phyloP scores from a whole-genome alignment of 139 green algal genomes.

The Chlorella sp. region DNA sequence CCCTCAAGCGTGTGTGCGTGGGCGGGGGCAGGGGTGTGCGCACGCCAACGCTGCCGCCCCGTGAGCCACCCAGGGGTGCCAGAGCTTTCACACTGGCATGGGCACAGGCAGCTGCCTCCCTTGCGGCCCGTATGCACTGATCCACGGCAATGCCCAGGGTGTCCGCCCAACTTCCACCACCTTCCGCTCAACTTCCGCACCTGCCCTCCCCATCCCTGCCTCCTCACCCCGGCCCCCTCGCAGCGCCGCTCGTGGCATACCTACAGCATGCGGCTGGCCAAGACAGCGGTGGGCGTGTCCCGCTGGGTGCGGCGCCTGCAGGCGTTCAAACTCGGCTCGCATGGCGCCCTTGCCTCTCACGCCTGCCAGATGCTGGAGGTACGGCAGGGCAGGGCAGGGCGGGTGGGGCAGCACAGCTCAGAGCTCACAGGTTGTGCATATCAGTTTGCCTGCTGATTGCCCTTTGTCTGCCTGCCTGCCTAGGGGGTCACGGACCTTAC shows the following conservation, averaged over 20 bases:
- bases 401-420: not conserved
- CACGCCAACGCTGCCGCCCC: too few relatives aligned
- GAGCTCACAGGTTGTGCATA: not conserved
- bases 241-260: conserved; percentile 28
- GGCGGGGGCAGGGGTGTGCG: not conserved
- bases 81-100: too few relatives aligned
- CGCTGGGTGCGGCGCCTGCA: conserved; percentile 33
- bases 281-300: conserved; percentile 2
- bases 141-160: too few relatives aligned
- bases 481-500: not conserved
- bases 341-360: not conserved
- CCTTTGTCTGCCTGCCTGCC: not conserved
- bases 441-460: not conserved
- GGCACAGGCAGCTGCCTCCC: too few relatives aligned
- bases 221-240: not conserved
- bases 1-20: not conserved
- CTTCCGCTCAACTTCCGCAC: too few relatives aligned
- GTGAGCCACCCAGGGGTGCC: too few relatives aligned
- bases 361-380: conserved; percentile 1
- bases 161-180: too few relatives aligned
- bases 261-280: conserved; percentile 27
- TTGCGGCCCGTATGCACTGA: too few relatives aligned
- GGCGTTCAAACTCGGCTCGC: not conserved
- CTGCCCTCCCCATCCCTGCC: not conserved
- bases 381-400: not conserved